Percentiles rank a stretch among this genome's conserved stretches.
Conservation (phyloP, 495 filamentous ascomycete species). For the Elaphomyces granulatus region DNA sequence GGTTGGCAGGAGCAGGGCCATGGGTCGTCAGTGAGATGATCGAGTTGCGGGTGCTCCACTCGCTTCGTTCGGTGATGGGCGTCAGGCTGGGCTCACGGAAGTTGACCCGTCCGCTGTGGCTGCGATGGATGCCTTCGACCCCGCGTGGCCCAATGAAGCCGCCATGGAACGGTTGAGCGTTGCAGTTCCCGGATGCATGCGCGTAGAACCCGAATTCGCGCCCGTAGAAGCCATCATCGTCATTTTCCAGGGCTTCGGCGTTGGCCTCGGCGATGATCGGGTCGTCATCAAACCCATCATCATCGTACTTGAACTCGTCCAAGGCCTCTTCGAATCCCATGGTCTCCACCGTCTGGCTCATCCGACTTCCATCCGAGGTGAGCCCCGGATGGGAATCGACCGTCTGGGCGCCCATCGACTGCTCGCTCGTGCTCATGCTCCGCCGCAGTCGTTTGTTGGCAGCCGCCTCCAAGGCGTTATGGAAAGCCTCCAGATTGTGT, state of each 20-base stretch:
- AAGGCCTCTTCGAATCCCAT: constrained; percentile 30
- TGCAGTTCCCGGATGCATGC: constrained; percentile 33
- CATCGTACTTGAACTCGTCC: constrained; percentile 41
- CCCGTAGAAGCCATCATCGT: constrained; percentile 87
- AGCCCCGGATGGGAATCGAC: constrained; percentile 36
- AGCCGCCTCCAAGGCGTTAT: constrained; percentile 67
- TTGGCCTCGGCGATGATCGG: constrained; percentile 90
- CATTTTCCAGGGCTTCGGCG: constrained; percentile 80
- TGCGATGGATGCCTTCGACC: constrained; percentile 46
- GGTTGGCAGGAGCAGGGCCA: constrained; percentile 22
- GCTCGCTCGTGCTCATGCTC: constrained; percentile 28
- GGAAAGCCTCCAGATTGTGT: constrained; percentile 55
- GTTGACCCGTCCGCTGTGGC: constrained; percentile 51
- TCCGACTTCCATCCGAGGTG: constrained; percentile 31
- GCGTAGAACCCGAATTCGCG: constrained; percentile 98
- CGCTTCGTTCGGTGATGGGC: constrained; percentile 89
- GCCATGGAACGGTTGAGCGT: constrained; percentile 51
- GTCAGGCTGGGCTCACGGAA: constrained; percentile 82
- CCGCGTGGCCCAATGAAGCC: constrained; percentile 80
- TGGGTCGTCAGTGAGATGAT: constrained; percentile 59
- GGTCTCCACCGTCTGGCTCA: constrained; percentile 28
- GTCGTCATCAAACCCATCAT: constrained; percentile 62
- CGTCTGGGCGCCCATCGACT: constrained; percentile 21
- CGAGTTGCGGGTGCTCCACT: constrained; percentile 89
- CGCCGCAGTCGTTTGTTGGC: constrained; percentile 53